Evolutionary conservation across 306 rosid genomes (phyloP).

Genomic region (Pyrus betulifolia): DNA sequence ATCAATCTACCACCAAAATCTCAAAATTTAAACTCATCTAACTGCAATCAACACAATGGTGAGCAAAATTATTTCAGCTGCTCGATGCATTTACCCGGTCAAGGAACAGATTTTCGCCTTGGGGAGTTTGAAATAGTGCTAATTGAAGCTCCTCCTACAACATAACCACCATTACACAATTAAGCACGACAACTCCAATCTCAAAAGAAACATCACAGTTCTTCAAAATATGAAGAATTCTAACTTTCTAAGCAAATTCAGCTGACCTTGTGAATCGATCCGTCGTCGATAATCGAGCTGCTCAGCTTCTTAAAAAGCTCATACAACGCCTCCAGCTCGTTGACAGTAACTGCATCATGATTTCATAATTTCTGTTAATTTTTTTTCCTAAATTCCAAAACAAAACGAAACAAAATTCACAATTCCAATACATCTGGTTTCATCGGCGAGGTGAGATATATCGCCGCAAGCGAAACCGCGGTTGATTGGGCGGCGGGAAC

Average conservation of each 20-base stretch:
- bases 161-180: background rate
- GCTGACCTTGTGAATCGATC: conserved; percentile 76
- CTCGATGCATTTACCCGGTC: conserved; percentile 45
- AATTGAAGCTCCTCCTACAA: conserved; percentile 75
- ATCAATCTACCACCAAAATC: too few relatives aligned
- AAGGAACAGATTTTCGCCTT: conserved; percentile 58
- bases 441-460: conserved; percentile 33
- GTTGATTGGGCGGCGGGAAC: conserved; percentile 11
- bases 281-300: conserved; percentile 68
- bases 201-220: background rate
- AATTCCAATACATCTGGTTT: conserved; percentile 51
- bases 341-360: conserved; percentile 45
- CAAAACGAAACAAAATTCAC: background rate
- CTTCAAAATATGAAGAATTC: background rate
- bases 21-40: too few relatives aligned
- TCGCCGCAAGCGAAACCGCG: conserved; percentile 8
- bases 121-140: conserved; percentile 50
- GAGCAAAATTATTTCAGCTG: too few relatives aligned
- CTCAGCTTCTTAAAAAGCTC: conserved; percentile 72
- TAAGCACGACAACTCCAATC: background rate
- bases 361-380: background rate
- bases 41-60: too few relatives aligned
- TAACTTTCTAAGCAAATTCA: background rate
- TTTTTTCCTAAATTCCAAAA: background rate
- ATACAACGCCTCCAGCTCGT: conserved; percentile 72